Evolutionary conservation across 371 early-diverging fungal genomes (phyloP), one percentile per base, ranked within the genome.

Genomic region (Massospora cicadina): DNA sequence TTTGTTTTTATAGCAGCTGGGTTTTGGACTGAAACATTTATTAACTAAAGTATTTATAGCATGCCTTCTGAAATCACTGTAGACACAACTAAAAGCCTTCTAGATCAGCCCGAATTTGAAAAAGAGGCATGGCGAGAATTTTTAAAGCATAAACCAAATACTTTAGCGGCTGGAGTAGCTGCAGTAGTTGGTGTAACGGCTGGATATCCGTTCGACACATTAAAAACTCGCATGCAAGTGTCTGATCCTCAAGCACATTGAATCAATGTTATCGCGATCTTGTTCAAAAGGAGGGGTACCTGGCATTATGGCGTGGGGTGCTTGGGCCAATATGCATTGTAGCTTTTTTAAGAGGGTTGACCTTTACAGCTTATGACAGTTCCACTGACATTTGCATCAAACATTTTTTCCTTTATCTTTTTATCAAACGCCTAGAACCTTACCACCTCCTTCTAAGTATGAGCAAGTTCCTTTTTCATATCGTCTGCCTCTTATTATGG

Each of bases 181-280:
- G 63, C 27, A 23, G 29, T 63, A 23, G 25, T 55, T 33, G 28
- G 29, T 21, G 63, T 63, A 1, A 26, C 29, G 2, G 17, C 55
- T 54, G 63, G 63, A 2, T 55, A 63, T 55, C 63, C 63, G 2
- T 63, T 63, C 55, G 63, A 63, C 28, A 33, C 43, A 17, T 10
- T 63, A n/a, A 63, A 63, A 27, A 63, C 63, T 26, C n/a, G 63
- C 7, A 63, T 63, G 63, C 63, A 63, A 63, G 63, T 63, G 2
- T 27, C 26, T 26, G 43, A 31, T 17, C 26, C 43, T 27, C 63
- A 63, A 17, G 10, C 26, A 63, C 55, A 3, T 24, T 63, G 26
- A n/a, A 53, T 12, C 43, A 25, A 24, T 33, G 43, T 25, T 63
- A 27, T 26, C 24, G 29, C n/a, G 55, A 33, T 63, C 23, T 63